phyloP scores from a whole-genome alignment of 306 rosid genomes.

The Ormosia semicastrata region DNA sequence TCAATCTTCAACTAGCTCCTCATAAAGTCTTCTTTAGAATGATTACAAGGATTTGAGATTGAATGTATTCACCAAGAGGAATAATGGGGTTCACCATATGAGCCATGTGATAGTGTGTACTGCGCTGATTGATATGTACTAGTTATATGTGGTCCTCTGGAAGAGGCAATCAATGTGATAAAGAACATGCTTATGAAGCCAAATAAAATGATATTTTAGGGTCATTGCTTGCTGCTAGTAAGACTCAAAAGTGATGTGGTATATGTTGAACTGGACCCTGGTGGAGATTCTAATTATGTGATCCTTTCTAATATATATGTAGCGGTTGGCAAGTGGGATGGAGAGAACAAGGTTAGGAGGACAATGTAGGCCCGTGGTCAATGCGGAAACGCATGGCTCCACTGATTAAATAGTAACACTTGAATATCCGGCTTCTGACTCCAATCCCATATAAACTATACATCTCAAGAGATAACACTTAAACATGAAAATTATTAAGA shows the following conservation, averaged over 20 bases:
- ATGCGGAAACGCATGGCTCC: background rate
- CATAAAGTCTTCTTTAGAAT: background rate
- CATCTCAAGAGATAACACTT: background rate
- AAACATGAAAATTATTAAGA: constrained; percentile 20
- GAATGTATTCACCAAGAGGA: background rate
- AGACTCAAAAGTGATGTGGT: too few relatives aligned
- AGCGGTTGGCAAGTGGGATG: too few relatives aligned
- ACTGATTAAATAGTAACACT: background rate
- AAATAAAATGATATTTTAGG: background rate
- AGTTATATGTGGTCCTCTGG: too few relatives aligned
- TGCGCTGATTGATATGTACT: too few relatives aligned
- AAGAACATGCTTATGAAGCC: too few relatives aligned
- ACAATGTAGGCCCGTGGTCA: too few relatives aligned
- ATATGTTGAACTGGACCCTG: too few relatives aligned
- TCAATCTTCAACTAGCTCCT: background rate
- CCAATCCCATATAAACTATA: background rate
- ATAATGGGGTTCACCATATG: background rate
- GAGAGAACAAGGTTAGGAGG: too few relatives aligned
- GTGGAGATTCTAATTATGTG: too few relatives aligned
- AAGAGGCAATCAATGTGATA: too few relatives aligned
- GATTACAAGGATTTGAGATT: background rate
- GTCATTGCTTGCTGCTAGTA: background rate
- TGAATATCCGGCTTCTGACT: background rate
- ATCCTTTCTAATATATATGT: too few relatives aligned
- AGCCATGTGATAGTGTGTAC: background rate